A percentile compares a stretch with the other conserved stretches of the same genome.
Conservation (phyloP, 1,284 basidiomycete genomes). For the Ganoderma sinense region DNA sequence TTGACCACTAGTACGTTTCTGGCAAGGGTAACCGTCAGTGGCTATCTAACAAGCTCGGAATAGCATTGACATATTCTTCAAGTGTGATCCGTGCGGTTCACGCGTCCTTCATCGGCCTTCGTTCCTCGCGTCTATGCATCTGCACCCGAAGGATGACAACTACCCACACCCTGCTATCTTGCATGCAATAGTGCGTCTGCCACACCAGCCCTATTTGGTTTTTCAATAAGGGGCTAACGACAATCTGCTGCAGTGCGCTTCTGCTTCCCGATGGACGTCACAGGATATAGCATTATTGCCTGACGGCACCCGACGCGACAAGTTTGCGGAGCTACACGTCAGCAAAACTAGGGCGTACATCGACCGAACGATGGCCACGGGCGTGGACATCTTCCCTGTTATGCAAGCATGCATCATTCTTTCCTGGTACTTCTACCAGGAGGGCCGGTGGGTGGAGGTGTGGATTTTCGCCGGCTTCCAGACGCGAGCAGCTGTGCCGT, state of each 20-base stretch:
- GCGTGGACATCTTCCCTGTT: slow-evolving; percentile 83
- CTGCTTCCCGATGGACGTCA: slow-evolving; percentile 82
- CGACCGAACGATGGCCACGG: slow-evolving; percentile 85
- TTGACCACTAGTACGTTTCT: slow-evolving; percentile 74
- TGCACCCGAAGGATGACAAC: slow-evolving; percentile 75
- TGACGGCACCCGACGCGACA: slow-evolving; percentile 77
- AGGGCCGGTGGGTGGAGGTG: slow-evolving; percentile 88
- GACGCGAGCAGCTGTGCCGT: slow-evolving; percentile 83
- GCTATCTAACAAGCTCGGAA: slow-evolving; percentile 58
- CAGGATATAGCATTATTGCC: slow-evolving; percentile 68
- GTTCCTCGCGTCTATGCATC: slow-evolving; percentile 77
- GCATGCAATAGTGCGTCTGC: slow-evolving; percentile 72
- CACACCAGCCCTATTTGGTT: slow-evolving; percentile 1
- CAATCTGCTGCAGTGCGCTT: slow-evolving; percentile 67
- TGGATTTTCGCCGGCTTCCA: slow-evolving; percentile 90
- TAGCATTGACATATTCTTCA: slow-evolving; percentile 84
- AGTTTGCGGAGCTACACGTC: slow-evolving; percentile 86
- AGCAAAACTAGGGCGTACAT: slow-evolving; percentile 85
- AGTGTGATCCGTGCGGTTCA: slow-evolving; percentile 83
- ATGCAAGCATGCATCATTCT: slow-evolving; percentile 86
- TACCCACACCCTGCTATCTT: slow-evolving; percentile 86
- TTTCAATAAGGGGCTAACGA: slow-evolving; percentile 10
- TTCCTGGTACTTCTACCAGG: slow-evolving; percentile 89
- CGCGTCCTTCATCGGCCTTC: slow-evolving; percentile 79
- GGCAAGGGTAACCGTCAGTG: not conserved